phyloP scores from a whole-genome alignment of 208 protist genomes.

The Leishmania gerbilli region DNA sequence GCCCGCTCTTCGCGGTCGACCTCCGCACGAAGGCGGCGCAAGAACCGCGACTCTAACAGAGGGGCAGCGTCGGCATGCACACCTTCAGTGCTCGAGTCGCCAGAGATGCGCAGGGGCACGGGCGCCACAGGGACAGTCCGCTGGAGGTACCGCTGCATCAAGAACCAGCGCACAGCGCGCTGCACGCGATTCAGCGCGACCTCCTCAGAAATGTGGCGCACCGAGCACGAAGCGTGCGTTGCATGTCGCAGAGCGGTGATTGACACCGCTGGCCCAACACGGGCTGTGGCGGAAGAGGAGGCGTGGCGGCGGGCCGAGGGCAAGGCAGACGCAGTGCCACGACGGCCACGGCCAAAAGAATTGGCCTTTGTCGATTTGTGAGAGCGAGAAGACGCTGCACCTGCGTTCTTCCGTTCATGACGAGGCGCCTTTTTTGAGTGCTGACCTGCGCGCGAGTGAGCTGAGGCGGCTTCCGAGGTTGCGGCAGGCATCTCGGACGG shows the following conservation, averaged over 20 bases:
- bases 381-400: background rate
- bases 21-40: constrained; percentile 24
- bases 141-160: constrained; percentile 22
- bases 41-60: constrained; percentile 17
- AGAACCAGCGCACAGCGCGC: constrained; percentile 37
- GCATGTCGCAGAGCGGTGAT: background rate
- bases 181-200: constrained; percentile 48
- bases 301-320: background rate
- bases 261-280: background rate
- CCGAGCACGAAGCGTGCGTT: background rate
- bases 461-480: background rate
- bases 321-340: background rate
- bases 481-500: background rate
- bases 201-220: constrained; percentile 22
- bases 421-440: background rate
- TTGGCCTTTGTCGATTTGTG: background rate
- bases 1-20: constrained; percentile 14
- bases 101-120: too few relatives aligned
- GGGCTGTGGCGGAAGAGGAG: background rate
- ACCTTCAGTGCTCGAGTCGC: background rate
- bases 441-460: background rate
- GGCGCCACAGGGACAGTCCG: constrained; percentile 4
- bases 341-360: background rate
- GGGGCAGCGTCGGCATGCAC: background rate
- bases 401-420: background rate